These are phyloP conservation scores for Cyberlindnera veronae DNA, from an alignment of 805 yeast species.

Conservation along the genomic window DNA sequence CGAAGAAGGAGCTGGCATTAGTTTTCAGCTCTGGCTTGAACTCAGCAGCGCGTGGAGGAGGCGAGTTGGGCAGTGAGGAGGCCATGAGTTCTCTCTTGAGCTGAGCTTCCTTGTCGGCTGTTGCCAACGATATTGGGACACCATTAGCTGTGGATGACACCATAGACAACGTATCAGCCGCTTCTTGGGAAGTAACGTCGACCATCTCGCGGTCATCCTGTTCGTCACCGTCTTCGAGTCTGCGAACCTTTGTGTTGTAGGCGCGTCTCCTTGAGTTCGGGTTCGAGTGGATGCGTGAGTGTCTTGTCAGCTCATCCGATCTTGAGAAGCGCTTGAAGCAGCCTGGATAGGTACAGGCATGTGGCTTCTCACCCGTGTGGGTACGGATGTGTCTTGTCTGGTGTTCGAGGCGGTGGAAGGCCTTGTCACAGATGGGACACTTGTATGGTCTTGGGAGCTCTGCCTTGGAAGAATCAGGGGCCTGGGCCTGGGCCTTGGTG, in stretches of 20 bases:
- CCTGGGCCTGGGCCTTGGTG: no score
- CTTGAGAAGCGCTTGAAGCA: constrained; percentile 66
- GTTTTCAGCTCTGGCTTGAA: constrained; percentile 11
- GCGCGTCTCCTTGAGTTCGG: constrained; percentile 65
- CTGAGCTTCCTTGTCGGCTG: constrained; percentile 10
- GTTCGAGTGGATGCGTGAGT: constrained; percentile 66
- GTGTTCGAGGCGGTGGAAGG: constrained; percentile 73
- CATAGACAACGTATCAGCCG: constrained; percentile 7
- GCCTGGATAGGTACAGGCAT: constrained; percentile 68
- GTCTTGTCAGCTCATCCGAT: constrained; percentile 73
- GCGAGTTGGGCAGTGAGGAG: constrained; percentile 23
- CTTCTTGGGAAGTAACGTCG: constrained; percentile 2
- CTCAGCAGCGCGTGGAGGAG: constrained; percentile 15
- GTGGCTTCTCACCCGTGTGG: constrained; percentile 82
- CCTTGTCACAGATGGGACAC: constrained; percentile 71
- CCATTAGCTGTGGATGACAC: constrained; percentile 10
- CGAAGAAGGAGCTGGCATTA: constrained; percentile 21
- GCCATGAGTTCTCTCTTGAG: constrained; percentile 14
- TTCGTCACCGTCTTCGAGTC: neutral
- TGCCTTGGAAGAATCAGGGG: no score
- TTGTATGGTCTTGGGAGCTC: constrained; percentile 55
- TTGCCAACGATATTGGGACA: constrained; percentile 3
- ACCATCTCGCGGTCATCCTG: constrained; percentile 4
- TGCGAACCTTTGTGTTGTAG: constrained; percentile 39
- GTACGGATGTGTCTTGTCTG: constrained; percentile 77